These are phyloP conservation scores for Penicillium sp. DNA, from an alignment of 2,329 filamentous ascomycete genomes.

Conservation along the genomic window DNA sequence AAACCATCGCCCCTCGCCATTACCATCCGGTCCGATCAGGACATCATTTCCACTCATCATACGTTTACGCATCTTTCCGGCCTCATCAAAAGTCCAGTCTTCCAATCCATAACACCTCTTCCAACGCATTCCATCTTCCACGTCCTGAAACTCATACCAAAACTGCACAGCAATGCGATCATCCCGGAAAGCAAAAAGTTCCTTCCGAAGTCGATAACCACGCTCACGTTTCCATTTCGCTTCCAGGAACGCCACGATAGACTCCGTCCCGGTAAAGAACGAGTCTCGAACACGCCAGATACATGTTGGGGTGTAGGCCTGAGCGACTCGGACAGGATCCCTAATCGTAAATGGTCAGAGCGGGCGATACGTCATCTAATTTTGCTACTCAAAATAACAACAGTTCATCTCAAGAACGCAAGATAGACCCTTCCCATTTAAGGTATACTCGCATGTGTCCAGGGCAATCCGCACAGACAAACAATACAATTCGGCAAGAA, in stretches of 20 bases:
- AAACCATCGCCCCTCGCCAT: slow-evolving; percentile 47
- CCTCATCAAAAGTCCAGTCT: slow-evolving; percentile 49
- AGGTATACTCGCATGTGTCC: slow-evolving; percentile 9
- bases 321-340: slow-evolving; percentile 62
- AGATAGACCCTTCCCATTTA: background rate
- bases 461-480: slow-evolving; percentile 16
- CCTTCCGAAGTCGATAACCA: slow-evolving; percentile 73
- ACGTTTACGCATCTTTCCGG: slow-evolving; percentile 47
- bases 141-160: slow-evolving; percentile 80
- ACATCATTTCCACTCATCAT: slow-evolving; percentile 51
- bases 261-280: slow-evolving; percentile 67
- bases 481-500: slow-evolving; percentile 13
- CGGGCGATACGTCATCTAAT: slow-evolving; percentile 14
- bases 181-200: slow-evolving; percentile 73
- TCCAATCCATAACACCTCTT: slow-evolving; percentile 79
- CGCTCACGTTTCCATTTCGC: slow-evolving; percentile 73
- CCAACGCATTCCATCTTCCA: slow-evolving; percentile 62
- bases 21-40: slow-evolving; percentile 41
- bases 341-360: slow-evolving; percentile 40
- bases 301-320: slow-evolving; percentile 71
- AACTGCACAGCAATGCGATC: slow-evolving; percentile 85
- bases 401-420: background rate
- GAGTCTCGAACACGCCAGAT: slow-evolving; percentile 76
- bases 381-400: background rate
- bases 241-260: slow-evolving; percentile 66